A percentile compares a stretch with the other conserved stretches of the same genome.
Conservation (phyloP, 2,329 filamentous ascomycete species). For the Aciculosporium take region DNA sequence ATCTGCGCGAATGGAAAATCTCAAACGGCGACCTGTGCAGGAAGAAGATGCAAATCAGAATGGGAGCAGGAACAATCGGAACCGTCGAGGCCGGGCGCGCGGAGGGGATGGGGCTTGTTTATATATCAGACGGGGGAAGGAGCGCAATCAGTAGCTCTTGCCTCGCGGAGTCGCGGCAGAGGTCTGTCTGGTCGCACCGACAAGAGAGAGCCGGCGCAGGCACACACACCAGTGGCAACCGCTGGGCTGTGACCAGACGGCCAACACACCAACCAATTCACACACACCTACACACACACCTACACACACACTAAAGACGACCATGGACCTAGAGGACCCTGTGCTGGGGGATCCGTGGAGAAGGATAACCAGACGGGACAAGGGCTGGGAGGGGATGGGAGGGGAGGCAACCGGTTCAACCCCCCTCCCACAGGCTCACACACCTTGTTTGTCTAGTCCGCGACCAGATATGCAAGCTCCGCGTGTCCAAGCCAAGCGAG, state of each 20-base stretch:
- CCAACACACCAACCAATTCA: no score
- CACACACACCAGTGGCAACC: no score
- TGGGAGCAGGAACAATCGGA: conserved; percentile 19
- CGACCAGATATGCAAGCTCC: no score
- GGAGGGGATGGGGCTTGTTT: conserved; percentile 40
- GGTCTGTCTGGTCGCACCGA: conserved; percentile 3
- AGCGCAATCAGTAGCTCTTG: conserved; percentile 37
- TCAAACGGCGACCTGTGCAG: conserved; percentile 11
- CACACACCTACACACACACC: no score
- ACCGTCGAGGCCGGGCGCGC: conserved; percentile 34
- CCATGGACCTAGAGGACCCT: neutral
- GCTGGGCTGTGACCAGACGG: no score
- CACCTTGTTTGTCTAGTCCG: no score
- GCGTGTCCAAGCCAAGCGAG: neutral
- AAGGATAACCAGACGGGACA: neutral
- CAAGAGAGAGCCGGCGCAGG: neutral
- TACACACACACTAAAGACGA: neutral
- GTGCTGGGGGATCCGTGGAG: no score
- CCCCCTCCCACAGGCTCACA: no score
- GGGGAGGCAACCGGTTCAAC: conserved; percentile 1
- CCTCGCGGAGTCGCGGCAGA: conserved; percentile 3
- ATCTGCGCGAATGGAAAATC: conserved; percentile 4
- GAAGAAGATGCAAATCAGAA: conserved; percentile 9
- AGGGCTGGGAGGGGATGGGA: neutral
- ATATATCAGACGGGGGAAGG: conserved; percentile 44